These are phyloP conservation scores for Nissolia schottii DNA, from an alignment of 306 rosid genomes.

Conservation along the genomic window DNA sequence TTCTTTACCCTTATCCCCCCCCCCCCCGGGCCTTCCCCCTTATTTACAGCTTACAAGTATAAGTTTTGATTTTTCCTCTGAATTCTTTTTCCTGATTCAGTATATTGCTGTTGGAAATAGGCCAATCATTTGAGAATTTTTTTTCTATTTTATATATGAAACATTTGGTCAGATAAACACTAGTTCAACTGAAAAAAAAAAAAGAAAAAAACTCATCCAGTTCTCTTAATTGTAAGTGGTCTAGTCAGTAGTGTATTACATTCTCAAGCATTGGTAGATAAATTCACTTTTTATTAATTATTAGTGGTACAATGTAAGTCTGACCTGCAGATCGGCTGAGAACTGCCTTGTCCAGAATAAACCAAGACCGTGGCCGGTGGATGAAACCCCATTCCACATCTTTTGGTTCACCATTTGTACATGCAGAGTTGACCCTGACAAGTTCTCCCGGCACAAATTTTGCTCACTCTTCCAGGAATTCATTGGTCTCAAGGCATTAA, in stretches of 20 bases:
- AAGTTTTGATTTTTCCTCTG: constrained; percentile 26
- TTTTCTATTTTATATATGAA: constrained; percentile 71
- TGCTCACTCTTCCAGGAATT: constrained; percentile 48
- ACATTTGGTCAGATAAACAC: constrained; percentile 75
- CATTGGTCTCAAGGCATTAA: constrained; percentile 77
- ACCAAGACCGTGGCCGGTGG: constrained; percentile 87
- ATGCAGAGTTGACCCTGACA: constrained; percentile 58
- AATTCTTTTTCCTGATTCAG: constrained; percentile 58
- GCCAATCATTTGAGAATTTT: constrained; percentile 85
- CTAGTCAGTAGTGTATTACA: neutral
- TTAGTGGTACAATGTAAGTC: constrained; percentile 26
- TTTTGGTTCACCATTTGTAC: constrained; percentile 26
- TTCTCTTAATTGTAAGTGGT: constrained; percentile 65
- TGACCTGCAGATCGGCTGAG: constrained; percentile 72
- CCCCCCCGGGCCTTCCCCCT: neutral
- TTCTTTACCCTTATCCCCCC: neutral
- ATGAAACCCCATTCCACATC: constrained; percentile 51
- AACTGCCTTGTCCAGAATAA: constrained; percentile 77
- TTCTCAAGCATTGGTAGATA: constrained; percentile 21
- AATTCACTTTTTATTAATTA: constrained; percentile 25
- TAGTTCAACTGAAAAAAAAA: constrained; percentile 68
- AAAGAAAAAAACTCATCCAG: constrained; percentile 51
- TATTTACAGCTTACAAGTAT: constrained; percentile 11
- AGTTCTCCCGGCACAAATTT: constrained; percentile 50
- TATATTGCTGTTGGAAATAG: constrained; percentile 81